Conservation (phyloP, 495 filamentous ascomycete species). For the Elasticomyces elasticus region DNA sequence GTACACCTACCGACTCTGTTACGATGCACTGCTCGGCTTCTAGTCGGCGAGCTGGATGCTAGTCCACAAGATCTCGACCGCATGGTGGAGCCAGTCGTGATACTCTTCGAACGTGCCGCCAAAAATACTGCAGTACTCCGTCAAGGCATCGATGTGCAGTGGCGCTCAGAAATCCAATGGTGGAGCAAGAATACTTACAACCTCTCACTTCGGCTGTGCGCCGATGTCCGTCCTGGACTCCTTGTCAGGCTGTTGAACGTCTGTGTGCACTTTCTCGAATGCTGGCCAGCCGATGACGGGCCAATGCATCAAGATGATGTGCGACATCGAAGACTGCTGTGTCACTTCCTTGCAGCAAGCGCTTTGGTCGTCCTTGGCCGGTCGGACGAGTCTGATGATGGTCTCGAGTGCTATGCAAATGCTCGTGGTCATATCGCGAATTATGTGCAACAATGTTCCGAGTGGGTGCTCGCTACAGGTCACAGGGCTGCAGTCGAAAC, state of each 20-base stretch:
- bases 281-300: slow-evolving; percentile 46
- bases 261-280: slow-evolving; percentile 52
- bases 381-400: slow-evolving; percentile 42
- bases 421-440: slow-evolving; percentile 46
- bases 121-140: slow-evolving; percentile 28
- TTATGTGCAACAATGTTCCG: slow-evolving; percentile 37
- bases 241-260: slow-evolving; percentile 47
- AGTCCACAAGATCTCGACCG: background rate
- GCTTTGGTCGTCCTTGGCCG: slow-evolving; percentile 52
- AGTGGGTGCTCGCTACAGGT: slow-evolving; percentile 25
- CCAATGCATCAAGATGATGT: slow-evolving; percentile 38
- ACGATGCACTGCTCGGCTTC: slow-evolving; percentile 52
- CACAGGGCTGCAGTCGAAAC: slow-evolving; percentile 29
- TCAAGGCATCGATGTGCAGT: slow-evolving; percentile 23
- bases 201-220: slow-evolving; percentile 51
- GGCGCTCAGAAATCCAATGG: slow-evolving; percentile 63
- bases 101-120: slow-evolving; percentile 50
- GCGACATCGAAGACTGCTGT: slow-evolving; percentile 50
- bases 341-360: slow-evolving; percentile 57
- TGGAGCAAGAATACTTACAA: slow-evolving; percentile 73
- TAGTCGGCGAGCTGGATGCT: slow-evolving; percentile 41
- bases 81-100: slow-evolving; percentile 39
- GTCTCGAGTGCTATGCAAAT: slow-evolving; percentile 47
- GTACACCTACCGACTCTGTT: slow-evolving; percentile 60
- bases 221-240: slow-evolving; percentile 41